These are phyloP conservation scores for Penicillium thymicola DNA, from an alignment of 2,329 filamentous ascomycete genomes.

Conservation along the genomic window DNA sequence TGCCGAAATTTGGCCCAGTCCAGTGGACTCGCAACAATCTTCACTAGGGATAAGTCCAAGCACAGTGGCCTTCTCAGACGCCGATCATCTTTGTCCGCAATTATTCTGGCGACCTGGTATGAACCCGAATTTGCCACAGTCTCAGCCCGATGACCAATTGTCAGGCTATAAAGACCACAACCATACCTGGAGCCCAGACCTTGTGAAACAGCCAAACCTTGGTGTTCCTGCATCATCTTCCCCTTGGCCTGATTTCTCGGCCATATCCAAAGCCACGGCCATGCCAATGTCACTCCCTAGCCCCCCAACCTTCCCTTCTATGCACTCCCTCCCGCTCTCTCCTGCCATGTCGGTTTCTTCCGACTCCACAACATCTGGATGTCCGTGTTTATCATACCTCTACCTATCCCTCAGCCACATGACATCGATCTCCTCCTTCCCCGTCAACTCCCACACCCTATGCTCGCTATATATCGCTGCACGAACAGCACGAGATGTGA, in stretches of 20 bases:
- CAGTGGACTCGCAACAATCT: constrained; percentile 19
- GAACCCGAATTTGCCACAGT: constrained; percentile 3
- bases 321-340: constrained; percentile 22
- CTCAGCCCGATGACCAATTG: constrained; percentile 18
- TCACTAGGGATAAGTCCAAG: constrained; percentile 18
- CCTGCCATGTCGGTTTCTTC: constrained; percentile 20
- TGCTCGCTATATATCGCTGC: constrained; percentile 44
- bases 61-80: constrained; percentile 19
- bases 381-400: constrained; percentile 42
- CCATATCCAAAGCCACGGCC: constrained; percentile 32
- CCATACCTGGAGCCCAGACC: constrained; percentile 25
- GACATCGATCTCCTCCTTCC: constrained; percentile 42
- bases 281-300: constrained; percentile 24
- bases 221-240: constrained; percentile 30
- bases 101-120: constrained; percentile 14
- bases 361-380: constrained; percentile 25
- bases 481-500: constrained; percentile 40
- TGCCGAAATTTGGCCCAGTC: constrained; percentile 23
- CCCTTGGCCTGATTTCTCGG: constrained; percentile 44
- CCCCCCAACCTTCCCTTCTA: constrained; percentile 19
- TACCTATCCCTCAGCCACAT: constrained; percentile 46
- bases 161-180: constrained; percentile 26
- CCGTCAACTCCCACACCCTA: constrained; percentile 42
- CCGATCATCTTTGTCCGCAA: constrained; percentile 28
- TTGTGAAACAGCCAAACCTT: constrained; percentile 19